Base-by-base conservation (phyloP, 2,329 filamentous ascomycete species). In the Ceratocystis diversiconidia region DNA sequence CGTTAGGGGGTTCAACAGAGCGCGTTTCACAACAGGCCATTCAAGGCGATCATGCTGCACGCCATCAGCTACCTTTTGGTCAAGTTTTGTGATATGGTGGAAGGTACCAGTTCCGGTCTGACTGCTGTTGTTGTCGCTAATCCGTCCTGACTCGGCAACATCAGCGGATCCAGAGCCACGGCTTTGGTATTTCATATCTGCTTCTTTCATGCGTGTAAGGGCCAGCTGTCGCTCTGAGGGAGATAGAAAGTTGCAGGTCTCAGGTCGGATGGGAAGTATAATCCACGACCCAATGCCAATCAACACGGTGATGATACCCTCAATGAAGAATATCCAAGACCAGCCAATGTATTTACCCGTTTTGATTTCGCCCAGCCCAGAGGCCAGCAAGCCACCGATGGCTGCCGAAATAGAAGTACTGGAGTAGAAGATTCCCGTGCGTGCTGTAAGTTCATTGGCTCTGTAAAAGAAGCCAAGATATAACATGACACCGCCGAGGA, bases 391-490 rank as follows among this genome's bases (percentile, higher is more conserved):
- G 6, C 74, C 78, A 8, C 83, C 84, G 69, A 87, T 86, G 0
- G 82, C 86, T 0, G 86, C 86, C 0, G 85, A 84, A 0, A 89
- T 75, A 0, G 87, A 85, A 0, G 86, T 86, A 0, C 85, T 85
- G 2, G 84, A 86, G 75, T 71, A 72, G 57, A 72, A 71, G 1
- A 71, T 65, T 3, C 70, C 70, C 5, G 70, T 68, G 1, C 70
- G 68, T n/a, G 69, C 50, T 8, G 69, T 68, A 32, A 72, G 67
- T 44, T 72, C 68, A n/a, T 70, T 66, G 4, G 64, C 59, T 1
- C 68, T 70, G 36, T 72, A 72, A 61, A 71, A 72, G 61, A 71
- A 71, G 15, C 67, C 70, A n/a, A 72, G 68, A 36, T 71, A 71
- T 2, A 72, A 63, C 43, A 71, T 63, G 1, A 69, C 70, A 3